Percentiles rank a stretch among this genome's conserved stretches.
phyloP scores from a whole-genome alignment of 164 flowering plant genomes.

The Magnolia changhungtana region DNA sequence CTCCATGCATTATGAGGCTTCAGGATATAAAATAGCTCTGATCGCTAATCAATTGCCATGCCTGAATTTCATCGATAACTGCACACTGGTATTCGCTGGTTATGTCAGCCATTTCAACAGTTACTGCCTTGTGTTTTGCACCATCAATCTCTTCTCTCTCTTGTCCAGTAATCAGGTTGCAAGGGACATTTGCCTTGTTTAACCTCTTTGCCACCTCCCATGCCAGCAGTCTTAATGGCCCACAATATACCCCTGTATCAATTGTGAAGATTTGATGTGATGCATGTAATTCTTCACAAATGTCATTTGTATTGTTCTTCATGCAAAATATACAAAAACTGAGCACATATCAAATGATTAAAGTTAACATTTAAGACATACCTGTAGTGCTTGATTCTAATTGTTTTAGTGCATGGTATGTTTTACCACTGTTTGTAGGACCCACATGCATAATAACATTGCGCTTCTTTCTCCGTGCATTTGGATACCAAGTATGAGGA shows the following conservation, averaged over 20 bases:
- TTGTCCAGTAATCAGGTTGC: conserved; percentile 88
- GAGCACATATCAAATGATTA: background rate
- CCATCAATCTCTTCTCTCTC: conserved; percentile 81
- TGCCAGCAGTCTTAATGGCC: conserved; percentile 88
- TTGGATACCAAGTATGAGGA: conserved; percentile 94
- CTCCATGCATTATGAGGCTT: background rate
- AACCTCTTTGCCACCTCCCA: conserved; percentile 91
- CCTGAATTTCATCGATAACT: conserved; percentile 96
- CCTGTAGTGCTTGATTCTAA: conserved; percentile 77
- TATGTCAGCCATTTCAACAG: conserved; percentile 97
- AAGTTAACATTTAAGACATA: conserved; percentile 9
- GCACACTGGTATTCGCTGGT: conserved; percentile 67
- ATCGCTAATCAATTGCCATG: conserved; percentile 14
- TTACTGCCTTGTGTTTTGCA: conserved; percentile 83
- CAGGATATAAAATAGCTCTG: too few species aligned
- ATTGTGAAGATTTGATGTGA: background rate
- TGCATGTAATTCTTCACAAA: background rate
- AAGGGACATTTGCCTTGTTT: conserved; percentile 81
- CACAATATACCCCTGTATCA: conserved; percentile 79
- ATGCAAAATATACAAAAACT: background rate
- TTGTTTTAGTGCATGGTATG: conserved; percentile 74
- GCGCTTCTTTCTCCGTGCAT: conserved; percentile 73
- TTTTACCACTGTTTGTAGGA: conserved; percentile 99
- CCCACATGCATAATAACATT: conserved; percentile 80
- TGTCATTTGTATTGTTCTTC: background rate